A percentile compares a stretch with the other conserved stretches of the same genome.
These are phyloP conservation scores for Venturiaceae sp. DNA, from an alignment of 2,329 filamentous ascomycete genomes.

Conservation along the genomic window DNA sequence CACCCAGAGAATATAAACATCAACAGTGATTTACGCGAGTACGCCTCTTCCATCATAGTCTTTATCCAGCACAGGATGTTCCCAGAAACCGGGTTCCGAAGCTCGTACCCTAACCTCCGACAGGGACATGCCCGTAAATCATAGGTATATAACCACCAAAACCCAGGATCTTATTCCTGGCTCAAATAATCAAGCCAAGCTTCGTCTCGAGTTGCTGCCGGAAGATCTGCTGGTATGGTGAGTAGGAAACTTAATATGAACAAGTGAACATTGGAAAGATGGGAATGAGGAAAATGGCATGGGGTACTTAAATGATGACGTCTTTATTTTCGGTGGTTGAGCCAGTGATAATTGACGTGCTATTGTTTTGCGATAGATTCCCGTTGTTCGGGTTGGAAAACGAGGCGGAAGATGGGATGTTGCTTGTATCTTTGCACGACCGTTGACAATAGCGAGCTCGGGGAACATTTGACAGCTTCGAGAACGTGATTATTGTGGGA, in stretches of 20 bases:
- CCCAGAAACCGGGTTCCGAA: constrained; percentile 1
- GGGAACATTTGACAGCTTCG: too few species aligned
- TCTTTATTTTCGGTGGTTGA: not conserved
- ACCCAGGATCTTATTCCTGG: not conserved
- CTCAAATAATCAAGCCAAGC: not conserved
- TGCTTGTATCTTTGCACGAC: not conserved
- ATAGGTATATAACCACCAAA: not conserved
- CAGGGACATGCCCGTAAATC: not conserved
- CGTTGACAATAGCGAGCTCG: not conserved
- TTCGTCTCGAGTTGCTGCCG: not conserved
- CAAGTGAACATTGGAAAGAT: not conserved
- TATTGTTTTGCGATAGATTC: not conserved
- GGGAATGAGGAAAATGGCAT: not conserved
- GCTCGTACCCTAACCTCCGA: not conserved
- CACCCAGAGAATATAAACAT: not conserved
- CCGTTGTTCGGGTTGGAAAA: not conserved
- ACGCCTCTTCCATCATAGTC: not conserved
- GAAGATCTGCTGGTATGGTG: not conserved
- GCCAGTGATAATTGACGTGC: not conserved
- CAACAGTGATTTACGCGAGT: not conserved
- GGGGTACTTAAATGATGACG: not conserved
- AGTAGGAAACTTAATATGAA: not conserved
- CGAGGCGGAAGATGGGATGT: not conserved
- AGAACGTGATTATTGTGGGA: not conserved
- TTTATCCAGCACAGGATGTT: not conserved